Evolutionary conservation across 2,329 filamentous ascomycete genomes (phyloP), one percentile per base, ranked within the genome.

Genomic region (Cercospora citrullina): DNA sequence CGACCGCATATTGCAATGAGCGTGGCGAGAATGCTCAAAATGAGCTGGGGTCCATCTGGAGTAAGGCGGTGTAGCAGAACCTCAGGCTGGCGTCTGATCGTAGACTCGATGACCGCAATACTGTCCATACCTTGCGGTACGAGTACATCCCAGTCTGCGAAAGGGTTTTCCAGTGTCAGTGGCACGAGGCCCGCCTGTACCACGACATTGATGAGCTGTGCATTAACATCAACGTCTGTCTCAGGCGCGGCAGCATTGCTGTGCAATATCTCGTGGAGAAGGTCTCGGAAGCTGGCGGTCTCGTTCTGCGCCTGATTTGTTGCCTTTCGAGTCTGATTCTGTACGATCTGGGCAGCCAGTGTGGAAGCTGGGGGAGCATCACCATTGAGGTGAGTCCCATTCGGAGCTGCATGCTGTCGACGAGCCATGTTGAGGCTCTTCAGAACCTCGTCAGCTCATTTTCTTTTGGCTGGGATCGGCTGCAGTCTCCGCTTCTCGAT

Each of bases 171-270:
- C 75, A 87, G 84, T 71, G 85, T 85, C 58, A 91, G 84, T 55
- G 85, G 85, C 72, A 93, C 91, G 12, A 97, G 83, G 23, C 93
- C 91, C 67, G 92, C 91, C 76, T 91, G 90, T 60, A 90, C 85
- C 73, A 95, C 91, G 70, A 97, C 91, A 75, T 91, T 93, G 63
- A 97, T 89, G 60, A 97, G 86, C 80, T 93, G 91, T 74, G 93
- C 90, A 73, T 96, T 94, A 77, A 96, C 89, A 61, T 89, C 86
- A 55, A 91, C 80, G 72, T 91, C 89, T 55, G 91, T 88, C 70
- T 90, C 87, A 64, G 85, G 83, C 16, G 80, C 84, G 12, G 77
- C 80, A 16, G 80, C 79, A 57, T 81, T 79, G 36, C 80, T 79
- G 65, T 75, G 68, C 5, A 89, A 76, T 23, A 88, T 85, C 72